Evolutionary conservation across 2,329 filamentous ascomycete species (phyloP), one percentile per base, ranked within the genome.

Genomic region (Scytalidium sp.): DNA sequence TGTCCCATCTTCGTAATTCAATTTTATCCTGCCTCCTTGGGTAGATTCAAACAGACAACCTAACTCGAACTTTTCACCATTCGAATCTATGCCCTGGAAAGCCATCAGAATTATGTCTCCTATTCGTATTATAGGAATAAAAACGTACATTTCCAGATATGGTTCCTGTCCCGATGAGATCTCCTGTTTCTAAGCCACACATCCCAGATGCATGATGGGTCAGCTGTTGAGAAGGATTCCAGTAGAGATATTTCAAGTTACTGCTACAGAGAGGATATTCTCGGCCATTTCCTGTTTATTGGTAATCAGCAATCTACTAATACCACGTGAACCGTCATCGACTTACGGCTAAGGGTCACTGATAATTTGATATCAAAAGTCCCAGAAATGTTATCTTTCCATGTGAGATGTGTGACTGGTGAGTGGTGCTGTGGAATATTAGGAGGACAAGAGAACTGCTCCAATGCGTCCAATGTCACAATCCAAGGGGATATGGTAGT

Each of bases 21-120:
- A 69, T 2, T 73, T 65, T n/a, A 68, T 68, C 66, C 83, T 83
- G 7, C 83, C 83, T 50, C 77, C 77, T 50, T 78, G 73, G 1
- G 76, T 85, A 56, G 81, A 77, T 65, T 87, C 84, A 32, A 87
- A 64, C 47, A 87, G 64, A 60, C 80, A 80, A 3, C 84, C 84
- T 54, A 78, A 70, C 23, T 75, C 75, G 13, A 70, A 68, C 9
- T 72, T 66, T 41, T 75, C 72, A 5, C 41, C 41, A n/a, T 43
- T 15, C 9, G 11, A 10, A 23, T 43, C n/a, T 15, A 23, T 23
- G 22, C 41, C 41, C 41, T 43, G 20, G 8, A 43, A 9, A 19
- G 20, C 15, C 9, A 10, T 20, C 17, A 20, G 8, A 20, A 9
- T 11, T 9, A 11, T 15, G 17, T 10, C 8, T 22, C 13, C 9